Evolutionary conservation across 371 early-diverging fungal species (phyloP).

Genomic region (Mucor plumbeus): DNA sequence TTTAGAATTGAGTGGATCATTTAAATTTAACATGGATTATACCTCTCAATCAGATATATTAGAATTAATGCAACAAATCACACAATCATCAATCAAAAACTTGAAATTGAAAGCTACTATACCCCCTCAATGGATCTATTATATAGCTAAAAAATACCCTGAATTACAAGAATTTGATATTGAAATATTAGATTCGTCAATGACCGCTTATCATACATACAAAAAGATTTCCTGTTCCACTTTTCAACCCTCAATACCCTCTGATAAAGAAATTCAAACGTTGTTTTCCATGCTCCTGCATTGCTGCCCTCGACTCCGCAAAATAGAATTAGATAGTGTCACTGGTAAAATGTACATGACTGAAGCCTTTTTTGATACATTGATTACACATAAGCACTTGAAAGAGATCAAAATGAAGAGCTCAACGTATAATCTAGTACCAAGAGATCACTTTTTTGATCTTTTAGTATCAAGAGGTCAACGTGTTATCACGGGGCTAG

Average conservation of each 20-base stretch:
- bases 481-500: slow-evolving; percentile 4
- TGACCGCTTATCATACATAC: neutral
- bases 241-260: neutral
- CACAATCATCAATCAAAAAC: neutral
- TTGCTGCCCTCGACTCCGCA: slow-evolving; percentile 1
- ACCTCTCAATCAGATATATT: neutral
- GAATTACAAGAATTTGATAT: slow-evolving; percentile 5
- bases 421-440: slow-evolving; percentile 2
- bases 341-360: slow-evolving; percentile 13
- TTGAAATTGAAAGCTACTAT: neutral
- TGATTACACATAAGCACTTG: neutral
- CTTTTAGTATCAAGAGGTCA: neutral
- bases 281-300: neutral
- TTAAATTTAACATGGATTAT: neutral
- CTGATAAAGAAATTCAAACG: neutral
- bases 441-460: slow-evolving; percentile 6
- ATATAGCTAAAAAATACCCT: slow-evolving; percentile 13
- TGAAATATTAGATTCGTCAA: neutral
- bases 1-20: slow-evolving; percentile 5
- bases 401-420: slow-evolving; percentile 12
- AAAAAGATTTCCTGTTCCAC: neutral
- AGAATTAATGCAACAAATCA: neutral
- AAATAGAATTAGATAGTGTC: slow-evolving; percentile 10
- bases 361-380: neutral
- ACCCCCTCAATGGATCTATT: slow-evolving; percentile 17